Percentiles rank a stretch among this genome's conserved stretches.
These are phyloP conservation scores for Mortierella sp. DNA, from an alignment of 371 early-diverging fungal genomes.

Conservation along the genomic window DNA sequence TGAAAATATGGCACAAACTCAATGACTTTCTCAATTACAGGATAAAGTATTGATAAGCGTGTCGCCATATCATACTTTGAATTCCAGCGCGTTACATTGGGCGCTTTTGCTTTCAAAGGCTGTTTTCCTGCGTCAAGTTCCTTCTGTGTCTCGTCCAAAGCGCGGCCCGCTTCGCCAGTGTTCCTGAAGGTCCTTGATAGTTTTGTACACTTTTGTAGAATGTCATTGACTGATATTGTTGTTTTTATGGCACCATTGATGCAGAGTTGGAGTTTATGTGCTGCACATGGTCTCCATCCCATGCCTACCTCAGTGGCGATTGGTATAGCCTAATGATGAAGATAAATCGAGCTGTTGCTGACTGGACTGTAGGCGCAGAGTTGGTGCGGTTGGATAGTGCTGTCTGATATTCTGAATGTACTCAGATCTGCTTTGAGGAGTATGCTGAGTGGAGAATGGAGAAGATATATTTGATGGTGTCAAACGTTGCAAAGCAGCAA, in stretches of 20 bases:
- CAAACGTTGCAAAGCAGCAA: too few relatives aligned
- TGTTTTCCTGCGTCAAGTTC: neutral
- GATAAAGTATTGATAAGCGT: neutral
- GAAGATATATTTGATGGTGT: too few relatives aligned
- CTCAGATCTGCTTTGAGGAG: too few relatives aligned
- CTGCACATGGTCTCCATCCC: slow-evolving; percentile 12
- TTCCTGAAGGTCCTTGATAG: slow-evolving; percentile 1
- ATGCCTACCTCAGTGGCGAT: neutral
- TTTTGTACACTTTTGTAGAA: neutral
- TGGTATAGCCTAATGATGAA: too few relatives aligned
- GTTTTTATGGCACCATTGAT: neutral
- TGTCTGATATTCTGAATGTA: too few relatives aligned
- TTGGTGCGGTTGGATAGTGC: too few relatives aligned
- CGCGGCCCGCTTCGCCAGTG: neutral
- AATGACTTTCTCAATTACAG: neutral
- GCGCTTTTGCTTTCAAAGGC: neutral
- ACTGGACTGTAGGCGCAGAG: too few relatives aligned
- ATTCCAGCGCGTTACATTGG: slow-evolving; percentile 7
- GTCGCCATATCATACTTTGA: slow-evolving; percentile 6
- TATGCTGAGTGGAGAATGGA: too few relatives aligned
- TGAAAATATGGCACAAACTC: neutral
- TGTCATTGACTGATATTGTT: neutral
- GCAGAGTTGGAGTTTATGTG: slow-evolving; percentile 9
- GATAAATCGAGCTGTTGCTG: too few relatives aligned
- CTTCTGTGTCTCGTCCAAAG: neutral